phyloP scores from a whole-genome alignment of 495 filamentous ascomycete genomes.

The Barbatosphaeria neglecta region DNA sequence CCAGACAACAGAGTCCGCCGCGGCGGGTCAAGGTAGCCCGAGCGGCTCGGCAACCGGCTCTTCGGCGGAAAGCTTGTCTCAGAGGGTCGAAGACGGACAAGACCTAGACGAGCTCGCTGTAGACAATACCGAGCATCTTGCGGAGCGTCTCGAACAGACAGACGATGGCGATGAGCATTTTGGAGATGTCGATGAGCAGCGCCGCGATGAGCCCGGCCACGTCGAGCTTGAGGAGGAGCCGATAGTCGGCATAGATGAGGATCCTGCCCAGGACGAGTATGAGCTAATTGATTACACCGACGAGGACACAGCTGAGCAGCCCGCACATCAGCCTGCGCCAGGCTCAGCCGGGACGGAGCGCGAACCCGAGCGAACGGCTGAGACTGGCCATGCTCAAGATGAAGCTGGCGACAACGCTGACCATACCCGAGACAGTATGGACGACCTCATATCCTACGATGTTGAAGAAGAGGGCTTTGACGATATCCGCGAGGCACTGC shows the following conservation, averaged over 20 bases:
- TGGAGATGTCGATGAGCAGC: slow-evolving; percentile 5
- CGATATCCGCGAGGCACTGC: neutral
- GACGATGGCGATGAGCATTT: slow-evolving; percentile 13
- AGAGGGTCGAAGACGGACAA: neutral
- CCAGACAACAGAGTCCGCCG: neutral
- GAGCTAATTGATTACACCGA: neutral
- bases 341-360: neutral
- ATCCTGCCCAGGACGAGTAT: slow-evolving; percentile 3
- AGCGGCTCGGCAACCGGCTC: neutral
- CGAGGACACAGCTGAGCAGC: neutral
- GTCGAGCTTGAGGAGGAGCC: neutral
- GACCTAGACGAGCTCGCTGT: neutral
- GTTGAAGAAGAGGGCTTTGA: neutral
- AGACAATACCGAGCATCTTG: neutral
- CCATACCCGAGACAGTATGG: neutral
- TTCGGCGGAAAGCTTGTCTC: neutral
- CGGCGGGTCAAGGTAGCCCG: neutral
- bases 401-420: neutral
- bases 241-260: slow-evolving; percentile 20
- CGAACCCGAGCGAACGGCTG: neutral
- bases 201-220: neutral
- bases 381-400: neutral
- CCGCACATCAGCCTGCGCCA: neutral
- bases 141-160: neutral
- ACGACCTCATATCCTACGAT: neutral